Evolutionary conservation across 352 stramenopile genomes (phyloP).

Genomic region (Phytophthora rubi): DNA sequence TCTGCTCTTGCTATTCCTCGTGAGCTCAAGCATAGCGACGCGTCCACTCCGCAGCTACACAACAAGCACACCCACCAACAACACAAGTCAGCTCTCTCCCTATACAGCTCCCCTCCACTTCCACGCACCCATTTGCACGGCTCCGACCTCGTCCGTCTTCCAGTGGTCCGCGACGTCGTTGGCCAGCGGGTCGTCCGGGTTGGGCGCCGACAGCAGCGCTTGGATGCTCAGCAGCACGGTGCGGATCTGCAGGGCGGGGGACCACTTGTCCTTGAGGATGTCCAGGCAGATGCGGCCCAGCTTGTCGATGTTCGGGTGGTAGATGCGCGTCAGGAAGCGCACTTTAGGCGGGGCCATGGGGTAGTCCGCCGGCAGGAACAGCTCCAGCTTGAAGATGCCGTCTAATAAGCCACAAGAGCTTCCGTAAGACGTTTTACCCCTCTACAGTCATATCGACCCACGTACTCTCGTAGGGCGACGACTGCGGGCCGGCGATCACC

Average conservation of each 20-base stretch:
- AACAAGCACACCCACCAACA: constrained; percentile 14
- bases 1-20: constrained; percentile 22
- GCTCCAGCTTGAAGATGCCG: constrained; percentile 95
- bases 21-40: constrained; percentile 64
- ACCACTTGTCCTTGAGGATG: constrained; percentile 99
- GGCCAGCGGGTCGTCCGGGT: constrained; percentile 97
- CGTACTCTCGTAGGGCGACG: constrained; percentile 95
- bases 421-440: background rate
- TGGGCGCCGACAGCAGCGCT: constrained; percentile 94
- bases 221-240: constrained; percentile 98
- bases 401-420: constrained; percentile 42
- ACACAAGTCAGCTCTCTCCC: constrained; percentile 7
- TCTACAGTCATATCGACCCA: constrained; percentile 29
- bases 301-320: constrained; percentile 99
- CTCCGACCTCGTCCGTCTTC: constrained; percentile 95
- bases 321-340: constrained; percentile 98
- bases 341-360: constrained; percentile 97
- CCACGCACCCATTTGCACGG: constrained; percentile 80
- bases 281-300: constrained; percentile 98
- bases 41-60: constrained; percentile 73
- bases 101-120: background rate
- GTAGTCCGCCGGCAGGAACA: constrained; percentile 98
- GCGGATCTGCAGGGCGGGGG: constrained; percentile 97
- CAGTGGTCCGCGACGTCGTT: constrained; percentile 98
- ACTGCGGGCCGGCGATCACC: constrained; percentile 95